Conservation (phyloP, 176 grass and related monocot species). For the Poa pratensis region DNA sequence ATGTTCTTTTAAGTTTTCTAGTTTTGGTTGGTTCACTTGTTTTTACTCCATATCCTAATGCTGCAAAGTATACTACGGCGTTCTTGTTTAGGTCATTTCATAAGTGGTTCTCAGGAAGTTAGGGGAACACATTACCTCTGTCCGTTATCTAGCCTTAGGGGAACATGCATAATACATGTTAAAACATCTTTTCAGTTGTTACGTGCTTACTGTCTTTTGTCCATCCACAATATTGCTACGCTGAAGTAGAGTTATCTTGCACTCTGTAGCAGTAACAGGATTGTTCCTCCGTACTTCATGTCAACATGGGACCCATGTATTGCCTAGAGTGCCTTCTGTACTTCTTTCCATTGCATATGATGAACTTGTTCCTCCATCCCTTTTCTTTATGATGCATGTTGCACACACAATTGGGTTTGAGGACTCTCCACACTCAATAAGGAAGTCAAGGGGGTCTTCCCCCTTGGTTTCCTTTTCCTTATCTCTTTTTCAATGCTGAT, state of each 20-base stretch:
- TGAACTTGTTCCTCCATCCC: background rate
- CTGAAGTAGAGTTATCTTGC: background rate
- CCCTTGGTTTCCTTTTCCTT: background rate
- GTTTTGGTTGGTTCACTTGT: constrained; percentile 29
- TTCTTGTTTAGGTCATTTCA: constrained; percentile 32
- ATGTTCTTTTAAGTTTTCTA: constrained; percentile 30
- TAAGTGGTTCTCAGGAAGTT: constrained; percentile 19
- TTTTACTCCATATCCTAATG: constrained; percentile 24
- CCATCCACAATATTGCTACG: background rate
- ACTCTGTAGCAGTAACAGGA: background rate
- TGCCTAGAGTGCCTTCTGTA: background rate
- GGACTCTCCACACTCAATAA: background rate
- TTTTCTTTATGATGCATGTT: constrained; percentile 12
- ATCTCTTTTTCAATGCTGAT: background rate
- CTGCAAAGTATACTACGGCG: background rate
- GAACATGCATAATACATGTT: background rate
- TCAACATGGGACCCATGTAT: constrained; percentile 23
- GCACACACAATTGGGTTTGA: too few species aligned
- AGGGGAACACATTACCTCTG: background rate
- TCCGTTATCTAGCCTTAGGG: background rate
- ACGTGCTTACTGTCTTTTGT: constrained; percentile 1
- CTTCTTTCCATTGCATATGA: constrained; percentile 28
- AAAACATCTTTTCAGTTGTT: background rate
- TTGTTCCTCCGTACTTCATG: constrained; percentile 15
- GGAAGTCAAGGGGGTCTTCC: background rate